Conservation (phyloP, 176 grass and related monocot genomes). For the Musa schizocarpa region DNA sequence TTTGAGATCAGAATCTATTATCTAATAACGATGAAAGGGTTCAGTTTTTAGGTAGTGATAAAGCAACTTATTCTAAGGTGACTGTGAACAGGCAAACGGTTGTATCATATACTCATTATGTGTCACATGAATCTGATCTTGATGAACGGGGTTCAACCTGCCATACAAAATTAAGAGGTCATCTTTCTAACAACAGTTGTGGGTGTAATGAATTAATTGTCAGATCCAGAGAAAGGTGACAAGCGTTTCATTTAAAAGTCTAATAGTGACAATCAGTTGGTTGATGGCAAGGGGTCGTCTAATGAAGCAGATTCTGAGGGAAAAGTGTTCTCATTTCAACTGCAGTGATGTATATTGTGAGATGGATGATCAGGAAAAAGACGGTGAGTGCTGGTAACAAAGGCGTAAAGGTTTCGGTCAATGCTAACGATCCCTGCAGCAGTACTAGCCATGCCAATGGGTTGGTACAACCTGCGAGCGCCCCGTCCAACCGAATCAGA, state of each 20-base stretch:
- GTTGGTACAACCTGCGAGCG: too few relatives aligned
- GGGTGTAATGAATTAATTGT: background rate
- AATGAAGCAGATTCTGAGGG: conserved; percentile 25
- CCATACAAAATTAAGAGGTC: background rate
- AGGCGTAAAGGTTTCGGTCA: too few relatives aligned
- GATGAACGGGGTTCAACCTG: conserved; percentile 24
- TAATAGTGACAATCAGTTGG: background rate
- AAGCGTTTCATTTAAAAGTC: background rate
- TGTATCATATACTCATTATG: conserved; percentile 27
- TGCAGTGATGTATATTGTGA: too few relatives aligned
- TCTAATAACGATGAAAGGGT: conserved; percentile 23
- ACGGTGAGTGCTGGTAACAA: too few relatives aligned
- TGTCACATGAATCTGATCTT: conserved; percentile 11
- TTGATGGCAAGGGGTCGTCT: conserved; percentile 12
- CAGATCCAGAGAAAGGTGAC: background rate
- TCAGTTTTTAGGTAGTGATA: conserved; percentile 10
- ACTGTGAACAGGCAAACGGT: background rate
- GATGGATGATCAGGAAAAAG: too few relatives aligned
- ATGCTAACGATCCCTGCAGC: too few relatives aligned
- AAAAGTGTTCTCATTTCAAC: too few relatives aligned
- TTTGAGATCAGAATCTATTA: conserved; percentile 44
- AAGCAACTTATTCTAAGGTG: too few relatives aligned
- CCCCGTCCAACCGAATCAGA: too few relatives aligned
- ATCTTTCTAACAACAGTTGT: background rate
- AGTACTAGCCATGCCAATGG: too few relatives aligned